Evolutionary conservation across 192 early-diverging fungal genomes (phyloP), one percentile per base, ranked within the genome.

Genomic region (Fimicolochytrium jonesii): DNA sequence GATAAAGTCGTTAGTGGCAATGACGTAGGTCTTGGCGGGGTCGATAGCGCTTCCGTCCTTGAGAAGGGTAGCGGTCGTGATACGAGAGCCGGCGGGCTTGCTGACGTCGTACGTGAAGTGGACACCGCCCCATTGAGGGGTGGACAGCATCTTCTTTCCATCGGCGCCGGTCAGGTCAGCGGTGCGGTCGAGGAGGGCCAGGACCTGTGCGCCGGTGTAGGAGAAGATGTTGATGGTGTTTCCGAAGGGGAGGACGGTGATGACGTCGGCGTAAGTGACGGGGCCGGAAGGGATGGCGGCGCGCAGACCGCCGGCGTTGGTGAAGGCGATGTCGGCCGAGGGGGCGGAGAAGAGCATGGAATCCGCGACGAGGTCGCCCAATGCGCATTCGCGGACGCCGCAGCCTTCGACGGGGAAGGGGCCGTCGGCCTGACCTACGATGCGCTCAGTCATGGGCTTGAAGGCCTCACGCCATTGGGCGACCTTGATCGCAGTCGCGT

Each of bases 361-460:
- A 62, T 90, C 87, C 2, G 86, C 67, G 4, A 90, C 69, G 29
- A 89, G 33, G 59, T 87, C 74, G 44, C 87, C 88, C 51, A 90
- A 68, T 3, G 80, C 71, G 32, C 84, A 77, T 59, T 89, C 87
- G 17, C 48, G 44, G 6, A 68, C 56, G 45, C 76, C 69, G 49
- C 81, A 79, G 22, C 30, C 54, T 2, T 37, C 52, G 23, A 68
- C 66, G 34, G 72, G 39, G 71, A 88, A 81, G 3, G 56, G 62
- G 6, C 57, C 73, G 0, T 60, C 41, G 2, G 84, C 68, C 10
- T 45, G 26, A 32, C 81, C 82, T 31, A 87, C 61, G 15, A 84
- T 68, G 0, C 55, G 61, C 17, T 59, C 48, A 2, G 70, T 59
- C 56, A 78, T 68, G n/a, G 67, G 52, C 55, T 77, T 57, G 71